Base-by-base conservation (phyloP, 2,329 filamentous ascomycete species). In the Aspergillus oerlinghausenensis region DNA sequence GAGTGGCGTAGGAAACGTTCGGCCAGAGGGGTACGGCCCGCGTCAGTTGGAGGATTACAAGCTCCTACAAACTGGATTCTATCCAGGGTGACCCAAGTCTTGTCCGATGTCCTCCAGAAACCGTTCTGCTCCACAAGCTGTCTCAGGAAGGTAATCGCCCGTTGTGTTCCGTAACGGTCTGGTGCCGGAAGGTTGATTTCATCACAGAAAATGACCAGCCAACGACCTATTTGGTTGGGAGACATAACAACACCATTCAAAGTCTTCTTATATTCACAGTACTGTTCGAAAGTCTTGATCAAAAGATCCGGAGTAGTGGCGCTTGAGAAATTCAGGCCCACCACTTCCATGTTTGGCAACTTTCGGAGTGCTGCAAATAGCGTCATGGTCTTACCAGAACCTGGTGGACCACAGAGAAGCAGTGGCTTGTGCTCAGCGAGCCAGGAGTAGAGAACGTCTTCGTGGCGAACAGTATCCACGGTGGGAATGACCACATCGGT, bases 381-480 rank as follows among this genome's bases (percentile, higher is more conserved):
- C 10, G 94, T 99, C 94, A 99, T 99, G 4, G 94, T 99, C 80
- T 99, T 99, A 81, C 94, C 94, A 52, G 94, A 99, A 79, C 94
- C 94, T 57, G 94, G 94, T 70, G 94, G 95, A 74, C 94, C 95
- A 72, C 94, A 99, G 17, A 99, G 88, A 52, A 99, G 80, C 19
- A 99, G 81, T 11, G 95, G 94, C 78, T 99, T 99, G 73, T 99
- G 94, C 73, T 99, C 94, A 17, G 95, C 94, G 48, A 99, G 85
- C 94, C 94, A 99, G 3, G 95, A 99, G 79, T 99, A 99, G 17
- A 99, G 82, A n/a, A 99, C 90, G 75, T 97, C 94, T 74, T 99
- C 94, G 67, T 99, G 94, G 29, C 94, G 90, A 48, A 99, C 89
- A 28, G 95, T 99, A 72, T 99, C 94, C 51, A 99, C 80, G 0